Base-by-base conservation (phyloP, 108 stramenopile genomes). In the Cyclotella distinguenda region DNA sequence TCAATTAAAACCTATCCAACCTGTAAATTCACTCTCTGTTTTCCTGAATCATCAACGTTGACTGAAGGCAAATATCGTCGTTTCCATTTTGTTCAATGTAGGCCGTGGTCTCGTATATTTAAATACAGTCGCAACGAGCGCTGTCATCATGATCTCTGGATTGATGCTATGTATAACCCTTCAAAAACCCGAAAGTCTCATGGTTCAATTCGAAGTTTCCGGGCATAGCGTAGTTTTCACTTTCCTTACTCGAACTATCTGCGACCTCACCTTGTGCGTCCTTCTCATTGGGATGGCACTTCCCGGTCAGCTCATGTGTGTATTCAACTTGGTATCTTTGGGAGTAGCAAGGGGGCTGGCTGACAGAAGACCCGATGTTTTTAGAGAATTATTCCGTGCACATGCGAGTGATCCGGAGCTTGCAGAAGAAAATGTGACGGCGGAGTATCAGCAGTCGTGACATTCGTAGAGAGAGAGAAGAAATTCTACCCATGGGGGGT, bases 311-410 rank as follows among this genome's bases (percentile, higher is more conserved):
- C 47, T 66, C 8, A 74, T 74, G 73, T 58, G 48, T 7, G 38
- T 66, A 15, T 36, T 74, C 30, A 74, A 65, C 1, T 31, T 49
- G 32, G 28, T 61, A 21, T 61, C 67, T 27, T 61, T 65, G 18
- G 46, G 52, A 23, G 34, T 57, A 2, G 43, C 65, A 10, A 40
- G 64, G 31, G 59, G 60, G 27, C 52, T 74, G 40, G 73, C 73
- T n/a, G 18, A 74, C 32, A 52, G 64, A 12, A 60, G 73, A 43
- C 73, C 73, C 4, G 73, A 74, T 56, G 67, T 74, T 62, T 74
- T 74, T 50, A 50, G 65, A 16, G 73, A 66, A 23, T 63, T 68
- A 40, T 75, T 75, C 47, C 46, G 74, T n/a, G 47, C 66, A 18
- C 54, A 75, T 58, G 54, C 47, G 0, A 46, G 61, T 57, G 74